Base-by-base conservation (phyloP, 2,329 filamentous ascomycete genomes). In the Xylariomycetidae sp. region DNA sequence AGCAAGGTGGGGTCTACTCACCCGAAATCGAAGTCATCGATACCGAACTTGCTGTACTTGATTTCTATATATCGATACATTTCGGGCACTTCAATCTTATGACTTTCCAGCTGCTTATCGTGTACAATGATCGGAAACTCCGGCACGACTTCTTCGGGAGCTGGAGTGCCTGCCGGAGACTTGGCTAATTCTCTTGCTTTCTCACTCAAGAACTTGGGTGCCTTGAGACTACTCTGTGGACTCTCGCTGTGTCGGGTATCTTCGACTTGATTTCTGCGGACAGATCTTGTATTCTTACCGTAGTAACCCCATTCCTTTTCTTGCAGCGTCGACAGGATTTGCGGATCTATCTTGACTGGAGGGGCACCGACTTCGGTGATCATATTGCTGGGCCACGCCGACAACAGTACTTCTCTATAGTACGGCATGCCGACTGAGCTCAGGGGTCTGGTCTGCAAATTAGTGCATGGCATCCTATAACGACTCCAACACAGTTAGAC, bases 11-110 rank as follows among this genome's bases (percentile, higher is more conserved):
- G 12, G 26, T 19, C 5, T 10, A 61, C 77, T 50, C 64, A 86
- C 79, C 84, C 83, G 61, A 98, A 98, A 59, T 98, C 92, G 57
- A 98, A 98, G 59, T 98, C 93, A 52, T 96, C 90, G n/a, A 98
- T 88, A 14, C 92, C 92, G 59, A 95, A 98, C 56, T 88, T 93
- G 69, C 90, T 95, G 66, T 96, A 98, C 57, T 95, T 95, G 64
- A 98, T 98, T 58, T 96, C 90, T 9, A 95, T 85, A 50, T 88
- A 89, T 44, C 85, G 81, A 58, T 98, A 98, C 66, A 92, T 86
- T 7, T 85, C 75, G 15, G 90, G 84, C 4, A 92, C 83, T 36
- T 95, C 88, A 25, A 83, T 77, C 43, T 86, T 84, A 35, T 82
- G 75, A 43, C 82, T 82, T 41, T 85, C 81, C 4, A 90, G 67